A percentile compares a stretch with the other conserved stretches of the same genome.
Evolutionary conservation across 2,329 filamentous ascomycete genomes (phyloP).

Genomic region (Fusarium dimerum): DNA sequence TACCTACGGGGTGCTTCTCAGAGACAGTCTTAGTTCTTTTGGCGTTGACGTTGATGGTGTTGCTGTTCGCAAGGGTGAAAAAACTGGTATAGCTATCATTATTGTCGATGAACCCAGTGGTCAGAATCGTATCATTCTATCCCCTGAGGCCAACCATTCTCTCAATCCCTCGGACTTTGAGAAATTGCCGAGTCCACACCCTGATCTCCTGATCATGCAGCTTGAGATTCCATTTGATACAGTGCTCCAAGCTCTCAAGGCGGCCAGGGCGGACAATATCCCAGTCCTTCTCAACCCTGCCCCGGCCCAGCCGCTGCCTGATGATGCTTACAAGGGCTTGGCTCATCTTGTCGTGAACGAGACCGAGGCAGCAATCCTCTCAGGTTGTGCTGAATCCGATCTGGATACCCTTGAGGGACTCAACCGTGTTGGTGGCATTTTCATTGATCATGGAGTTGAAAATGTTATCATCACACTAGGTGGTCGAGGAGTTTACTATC

Average conservation of each 20-base stretch:
- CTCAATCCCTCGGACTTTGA: conserved; percentile 40
- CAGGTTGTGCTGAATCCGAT: conserved; percentile 51
- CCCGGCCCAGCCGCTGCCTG: conserved; percentile 69
- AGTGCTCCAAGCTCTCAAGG: conserved; percentile 60
- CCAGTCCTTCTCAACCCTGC: conserved; percentile 84
- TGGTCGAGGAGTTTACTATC: conserved; percentile 72
- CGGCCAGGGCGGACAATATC: conserved; percentile 49
- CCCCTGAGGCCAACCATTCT: conserved; percentile 68
- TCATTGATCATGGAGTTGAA: conserved; percentile 68
- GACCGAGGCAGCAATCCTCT: conserved; percentile 78
- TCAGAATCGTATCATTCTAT: conserved; percentile 76
- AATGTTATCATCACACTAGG: conserved; percentile 86
- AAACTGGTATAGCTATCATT: conserved; percentile 74
- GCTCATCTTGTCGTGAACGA: conserved; percentile 88
- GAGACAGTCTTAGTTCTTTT: conserved; percentile 57
- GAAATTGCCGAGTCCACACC: conserved; percentile 37
- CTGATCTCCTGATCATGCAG: conserved; percentile 72
- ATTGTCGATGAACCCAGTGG: conserved; percentile 72
- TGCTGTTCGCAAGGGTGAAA: conserved; percentile 40
- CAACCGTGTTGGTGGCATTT: conserved; percentile 53
- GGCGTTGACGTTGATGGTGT: conserved; percentile 64
- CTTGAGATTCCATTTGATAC: conserved; percentile 73
- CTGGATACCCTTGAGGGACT: conserved; percentile 50
- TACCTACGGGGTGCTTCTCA: conserved; percentile 63
- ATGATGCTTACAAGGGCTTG: conserved; percentile 64